Evolutionary conservation across 2,329 filamentous ascomycete genomes (phyloP).

Genomic region (Pseudocercospora pini-densiflorae): DNA sequence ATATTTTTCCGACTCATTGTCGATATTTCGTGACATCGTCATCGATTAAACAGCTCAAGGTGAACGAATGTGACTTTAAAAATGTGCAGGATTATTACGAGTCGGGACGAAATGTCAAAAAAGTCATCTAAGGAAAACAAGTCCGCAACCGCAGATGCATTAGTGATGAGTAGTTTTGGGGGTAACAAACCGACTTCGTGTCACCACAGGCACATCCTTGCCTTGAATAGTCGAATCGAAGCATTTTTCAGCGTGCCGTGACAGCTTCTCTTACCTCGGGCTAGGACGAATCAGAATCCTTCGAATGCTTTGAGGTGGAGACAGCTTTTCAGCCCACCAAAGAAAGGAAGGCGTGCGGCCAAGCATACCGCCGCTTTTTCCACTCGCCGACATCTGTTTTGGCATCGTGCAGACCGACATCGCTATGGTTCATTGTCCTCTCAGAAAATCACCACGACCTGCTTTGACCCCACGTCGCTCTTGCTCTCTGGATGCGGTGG

Average conservation of each 20-base stretch:
- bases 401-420: not conserved
- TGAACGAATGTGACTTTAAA: not conserved
- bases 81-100: not conserved
- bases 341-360: not conserved
- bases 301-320: not conserved
- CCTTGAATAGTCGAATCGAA: not conserved
- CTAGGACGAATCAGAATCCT: not conserved
- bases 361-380: not conserved
- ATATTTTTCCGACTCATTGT: not conserved
- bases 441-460: not conserved
- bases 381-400: not conserved
- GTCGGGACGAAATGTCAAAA: not conserved
- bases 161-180: not conserved
- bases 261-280: not conserved
- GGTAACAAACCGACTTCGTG: not conserved
- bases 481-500: not conserved
- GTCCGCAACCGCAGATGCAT: not conserved
- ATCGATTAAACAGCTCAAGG: not conserved
- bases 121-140: not conserved
- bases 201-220: not conserved
- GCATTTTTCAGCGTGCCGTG: slow-evolving; percentile 1
- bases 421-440: not conserved
- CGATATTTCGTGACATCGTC: not conserved
- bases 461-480: not conserved
- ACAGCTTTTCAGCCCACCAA: not conserved